Evolutionary conservation across 1,284 basidiomycete genomes (phyloP).

Genomic region (Tausonia pullulans): DNA sequence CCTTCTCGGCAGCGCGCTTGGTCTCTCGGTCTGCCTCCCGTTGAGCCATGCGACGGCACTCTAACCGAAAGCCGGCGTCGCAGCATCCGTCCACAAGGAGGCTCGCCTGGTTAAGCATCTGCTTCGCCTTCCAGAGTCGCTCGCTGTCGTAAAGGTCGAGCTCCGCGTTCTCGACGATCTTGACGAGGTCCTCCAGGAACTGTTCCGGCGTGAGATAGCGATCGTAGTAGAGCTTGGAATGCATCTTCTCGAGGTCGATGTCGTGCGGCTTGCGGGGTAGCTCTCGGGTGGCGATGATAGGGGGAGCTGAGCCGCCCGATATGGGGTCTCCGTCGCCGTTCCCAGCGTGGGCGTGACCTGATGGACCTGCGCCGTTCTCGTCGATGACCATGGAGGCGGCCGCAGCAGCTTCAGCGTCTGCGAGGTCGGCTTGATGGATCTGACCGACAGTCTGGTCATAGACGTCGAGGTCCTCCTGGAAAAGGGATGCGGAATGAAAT

Average conservation of each 20-base stretch:
- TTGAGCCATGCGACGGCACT: constrained; percentile 79
- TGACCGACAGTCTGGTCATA: constrained; percentile 5
- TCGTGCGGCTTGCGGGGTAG: constrained; percentile 41
- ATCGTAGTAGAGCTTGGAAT: constrained; percentile 70
- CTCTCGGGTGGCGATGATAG: background rate
- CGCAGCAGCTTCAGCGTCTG: background rate
- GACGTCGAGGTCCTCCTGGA: constrained; percentile 7
- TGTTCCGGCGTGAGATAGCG: constrained; percentile 78
- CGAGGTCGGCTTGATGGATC: background rate
- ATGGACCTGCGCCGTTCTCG: background rate
- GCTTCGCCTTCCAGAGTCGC: constrained; percentile 65
- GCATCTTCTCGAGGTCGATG: constrained; percentile 86
- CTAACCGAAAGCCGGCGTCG: constrained; percentile 65
- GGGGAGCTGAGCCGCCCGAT: too few species aligned
- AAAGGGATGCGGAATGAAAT: background rate
- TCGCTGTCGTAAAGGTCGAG: constrained; percentile 59
- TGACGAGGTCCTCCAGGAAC: constrained; percentile 76
- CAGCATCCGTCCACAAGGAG: constrained; percentile 76
- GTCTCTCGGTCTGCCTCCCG: constrained; percentile 61
- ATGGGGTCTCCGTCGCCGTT: background rate
- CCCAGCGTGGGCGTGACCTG: background rate
- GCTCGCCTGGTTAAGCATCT: constrained; percentile 77
- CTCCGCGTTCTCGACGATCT: constrained; percentile 80
- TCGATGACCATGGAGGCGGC: background rate
- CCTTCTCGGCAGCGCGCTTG: constrained; percentile 34